Percentiles rank a stretch among this genome's conserved stretches.
phyloP scores from a whole-genome alignment of 176 grass and related monocot species.

The Puya raimondii region DNA sequence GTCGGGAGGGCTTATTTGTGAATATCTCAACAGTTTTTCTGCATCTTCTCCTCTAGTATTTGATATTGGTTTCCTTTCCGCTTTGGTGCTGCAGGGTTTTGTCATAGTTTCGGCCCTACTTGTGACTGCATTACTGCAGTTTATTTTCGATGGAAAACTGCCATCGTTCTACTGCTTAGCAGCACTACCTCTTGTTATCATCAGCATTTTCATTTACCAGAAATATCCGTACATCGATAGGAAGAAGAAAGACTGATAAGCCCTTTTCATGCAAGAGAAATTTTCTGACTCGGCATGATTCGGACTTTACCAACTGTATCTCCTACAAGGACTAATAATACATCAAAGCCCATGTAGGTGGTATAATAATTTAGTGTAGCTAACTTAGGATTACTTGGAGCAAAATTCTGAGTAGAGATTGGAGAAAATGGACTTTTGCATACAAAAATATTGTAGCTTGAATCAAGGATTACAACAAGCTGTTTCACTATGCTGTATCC shows the following conservation, averaged over 20 bases:
- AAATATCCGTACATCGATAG: conserved; percentile 73
- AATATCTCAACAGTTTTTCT: not conserved
- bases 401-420: too few species aligned
- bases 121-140: conserved; percentile 76
- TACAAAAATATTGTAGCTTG: too few species aligned
- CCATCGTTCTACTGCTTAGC: conserved; percentile 71
- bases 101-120: conserved; percentile 91
- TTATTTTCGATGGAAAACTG: conserved; percentile 75
- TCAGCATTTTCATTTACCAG: conserved; percentile 98
- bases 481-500: too few species aligned
- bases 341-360: too few species aligned
- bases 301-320: not conserved
- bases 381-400: too few species aligned
- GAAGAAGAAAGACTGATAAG: conserved; percentile 79
- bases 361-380: too few species aligned
- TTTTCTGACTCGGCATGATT: conserved; percentile 7
- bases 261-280: conserved; percentile 9
- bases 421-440: too few species aligned
- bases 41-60: not conserved
- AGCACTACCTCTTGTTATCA: conserved; percentile 63
- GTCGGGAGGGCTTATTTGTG: conserved; percentile 23
- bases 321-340: not conserved
- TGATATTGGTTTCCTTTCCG: conserved; percentile 2
- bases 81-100: conserved; percentile 71
- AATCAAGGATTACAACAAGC: too few species aligned